Base-by-base conservation (phyloP, 1,284 basidiomycete genomes). In the Fomitopsis palustris region DNA sequence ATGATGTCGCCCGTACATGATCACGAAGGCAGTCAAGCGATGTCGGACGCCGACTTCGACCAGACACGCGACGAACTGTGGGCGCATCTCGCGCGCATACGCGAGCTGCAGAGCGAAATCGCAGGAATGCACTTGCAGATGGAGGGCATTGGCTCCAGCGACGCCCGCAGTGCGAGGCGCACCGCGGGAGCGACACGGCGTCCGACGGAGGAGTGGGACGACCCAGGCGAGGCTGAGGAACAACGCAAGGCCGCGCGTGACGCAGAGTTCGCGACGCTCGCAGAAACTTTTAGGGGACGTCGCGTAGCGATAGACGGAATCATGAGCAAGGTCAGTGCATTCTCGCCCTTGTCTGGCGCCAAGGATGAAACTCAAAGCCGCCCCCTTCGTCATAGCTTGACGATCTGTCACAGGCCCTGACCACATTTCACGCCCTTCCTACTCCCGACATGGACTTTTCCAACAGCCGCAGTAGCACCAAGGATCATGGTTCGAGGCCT, bases 81-180 rank as follows among this genome's bases (percentile, higher is more conserved):
- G 89, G 69, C 79, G 0, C 83, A 87, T 61, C 78, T 91, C 14
- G 82, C 82, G 17, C 78, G 78, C 52, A 85, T 91, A 21, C 70
- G 88, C 62, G 83, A 86, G 49, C 72, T 91, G 29, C 88, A 92
- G 69, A 83, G 80, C 56, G 82, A 88, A 62, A 83, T 91, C 38
- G 85, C 89, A 5, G 77, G 74, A 60, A 82, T 88, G 79, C 89
- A 91, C 68, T 73, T 85, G 19, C 81, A 86, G 41, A 88, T 91
- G 87, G 89, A 92, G 69, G 80, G 81, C 39, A 78, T 87, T 37
- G 83, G 84, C 3, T 56, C 65, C 35, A 64, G 54, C 31, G 69
- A 72, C 42, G 27, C 63, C 39, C 63, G 67, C 9, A 65, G 62
- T 19, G 49, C 66, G 1, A 64, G 67, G 51, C 66, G 68, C 9